Evolutionary conservation across 192 early-diverging fungal genomes (phyloP), one percentile per base, ranked within the genome.

Genomic region (Coemansia sp.): DNA sequence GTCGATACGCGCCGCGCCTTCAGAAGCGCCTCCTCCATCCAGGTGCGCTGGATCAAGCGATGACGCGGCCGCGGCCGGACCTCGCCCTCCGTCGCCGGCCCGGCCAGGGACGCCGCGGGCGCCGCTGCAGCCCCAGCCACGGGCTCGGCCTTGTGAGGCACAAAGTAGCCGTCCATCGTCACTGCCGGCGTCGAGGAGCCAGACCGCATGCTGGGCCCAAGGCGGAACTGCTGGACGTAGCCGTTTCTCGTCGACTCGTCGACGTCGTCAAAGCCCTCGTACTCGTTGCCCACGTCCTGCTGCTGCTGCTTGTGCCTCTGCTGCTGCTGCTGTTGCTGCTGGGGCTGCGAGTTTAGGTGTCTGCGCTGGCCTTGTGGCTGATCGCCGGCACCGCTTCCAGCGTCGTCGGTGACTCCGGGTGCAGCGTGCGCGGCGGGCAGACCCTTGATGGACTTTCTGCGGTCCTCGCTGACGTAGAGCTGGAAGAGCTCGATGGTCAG

Each of bases 11-110:
- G 74, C 16, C 79, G 66, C 39, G 74, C 74, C 61, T 82, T 82
- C 29, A 82, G 66, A 16, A 82, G 64, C 34, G 70, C 74, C 79
- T 82, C 79, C 51, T 76, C 79, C 74, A 82, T 82, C 79, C 72
- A 82, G 18, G 74, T 82, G 56, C 74, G 73, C 59, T 82, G 69
- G 45, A 82, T 59, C 62, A 68, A 67, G 4, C 73, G 72, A 49
- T 76, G 72, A 24, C 72, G 77, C 24, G 77, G 69, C 6, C 78
- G 65, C 20, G 69, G 70, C 0, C 68, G 63, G 23, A 29, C 59
- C n/a, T 58, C 58, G 36, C 51, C 49, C 23, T 60, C 22, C 19
- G 14, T 36, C 51, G 1, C 14, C 39, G 62, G 19, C 27, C 30
- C 68, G 3, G 58, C 52, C 3, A n/a, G n/a, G n/a, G 29, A 7